Conservation (phyloP, 176 grass and related monocot species). For the Areca catechu region DNA sequence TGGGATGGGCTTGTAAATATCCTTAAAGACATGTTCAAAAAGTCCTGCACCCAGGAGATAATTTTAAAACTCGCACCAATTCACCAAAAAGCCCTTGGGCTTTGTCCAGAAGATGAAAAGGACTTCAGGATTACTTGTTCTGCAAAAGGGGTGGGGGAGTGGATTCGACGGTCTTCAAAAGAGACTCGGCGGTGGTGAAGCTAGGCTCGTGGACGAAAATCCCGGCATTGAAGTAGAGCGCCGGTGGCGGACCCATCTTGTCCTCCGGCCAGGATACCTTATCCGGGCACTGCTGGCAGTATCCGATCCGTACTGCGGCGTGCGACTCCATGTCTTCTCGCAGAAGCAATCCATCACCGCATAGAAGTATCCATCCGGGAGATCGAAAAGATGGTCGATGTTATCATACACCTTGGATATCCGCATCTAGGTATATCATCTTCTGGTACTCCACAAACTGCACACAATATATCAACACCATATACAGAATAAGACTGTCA, state of each 20-base stretch:
- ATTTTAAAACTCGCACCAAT: no score
- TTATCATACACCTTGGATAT: constrained; percentile 67
- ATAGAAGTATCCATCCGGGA: constrained; percentile 31
- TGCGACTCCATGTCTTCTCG: constrained; percentile 90
- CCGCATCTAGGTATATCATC: constrained; percentile 75
- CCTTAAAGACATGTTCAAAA: constrained; percentile 67
- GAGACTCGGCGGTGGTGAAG: constrained; percentile 22
- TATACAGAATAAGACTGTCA: no score
- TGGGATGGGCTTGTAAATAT: constrained; percentile 48
- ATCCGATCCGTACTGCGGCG: constrained; percentile 59
- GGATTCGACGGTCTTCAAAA: constrained; percentile 28
- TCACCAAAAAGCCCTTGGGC: no score
- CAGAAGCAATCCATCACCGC: constrained; percentile 88
- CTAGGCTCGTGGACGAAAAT: constrained; percentile 76
- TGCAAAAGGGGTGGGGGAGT: constrained; percentile 54
- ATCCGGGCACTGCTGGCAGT: constrained; percentile 67
- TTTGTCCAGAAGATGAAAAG: no score
- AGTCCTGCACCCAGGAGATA: constrained; percentile 39
- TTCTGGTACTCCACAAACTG: constrained; percentile 70
- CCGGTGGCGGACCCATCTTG: constrained; percentile 33
- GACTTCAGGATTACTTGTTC: constrained; percentile 30
- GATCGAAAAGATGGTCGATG: constrained; percentile 66
- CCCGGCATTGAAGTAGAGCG: constrained; percentile 85
- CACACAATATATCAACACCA: not conserved
- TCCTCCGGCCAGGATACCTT: constrained; percentile 34